These are phyloP conservation scores for Hordeum marinum DNA, from an alignment of 176 grass and related monocot species.

Conservation along the genomic window DNA sequence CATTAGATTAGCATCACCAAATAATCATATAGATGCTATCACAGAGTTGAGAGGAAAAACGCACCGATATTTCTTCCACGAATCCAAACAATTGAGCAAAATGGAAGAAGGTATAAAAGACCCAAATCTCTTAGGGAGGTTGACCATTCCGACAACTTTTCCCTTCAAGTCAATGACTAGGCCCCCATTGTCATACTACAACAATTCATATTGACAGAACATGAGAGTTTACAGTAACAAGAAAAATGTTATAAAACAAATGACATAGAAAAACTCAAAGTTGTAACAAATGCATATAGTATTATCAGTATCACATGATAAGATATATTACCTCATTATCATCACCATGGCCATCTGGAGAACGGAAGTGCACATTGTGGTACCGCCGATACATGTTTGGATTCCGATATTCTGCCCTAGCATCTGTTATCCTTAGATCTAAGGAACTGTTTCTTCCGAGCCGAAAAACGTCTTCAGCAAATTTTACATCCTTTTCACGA, in stretches of 20 bases:
- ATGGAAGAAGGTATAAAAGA: conserved; percentile 5
- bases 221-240: neutral
- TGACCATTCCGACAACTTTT: neutral
- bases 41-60: neutral
- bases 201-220: neutral
- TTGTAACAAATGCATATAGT: neutral
- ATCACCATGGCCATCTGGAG: neutral
- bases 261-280: neutral
- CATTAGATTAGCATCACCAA: neutral
- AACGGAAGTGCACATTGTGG: neutral
- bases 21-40: neutral
- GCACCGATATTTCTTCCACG: neutral
- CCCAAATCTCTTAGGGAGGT: neutral
- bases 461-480: neutral
- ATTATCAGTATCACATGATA: neutral
- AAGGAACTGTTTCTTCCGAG: neutral
- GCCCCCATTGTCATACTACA: neutral
- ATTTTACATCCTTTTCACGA: neutral
- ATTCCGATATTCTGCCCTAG: neutral
- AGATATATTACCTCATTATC: neutral
- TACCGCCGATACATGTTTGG: neutral
- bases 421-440: neutral
- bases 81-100: neutral
- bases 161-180: neutral
- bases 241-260: no score